Percentiles rank a stretch among this genome's conserved stretches.
Evolutionary conservation across 441 rosid species (phyloP).

Genomic region (Populus tomentosa): DNA sequence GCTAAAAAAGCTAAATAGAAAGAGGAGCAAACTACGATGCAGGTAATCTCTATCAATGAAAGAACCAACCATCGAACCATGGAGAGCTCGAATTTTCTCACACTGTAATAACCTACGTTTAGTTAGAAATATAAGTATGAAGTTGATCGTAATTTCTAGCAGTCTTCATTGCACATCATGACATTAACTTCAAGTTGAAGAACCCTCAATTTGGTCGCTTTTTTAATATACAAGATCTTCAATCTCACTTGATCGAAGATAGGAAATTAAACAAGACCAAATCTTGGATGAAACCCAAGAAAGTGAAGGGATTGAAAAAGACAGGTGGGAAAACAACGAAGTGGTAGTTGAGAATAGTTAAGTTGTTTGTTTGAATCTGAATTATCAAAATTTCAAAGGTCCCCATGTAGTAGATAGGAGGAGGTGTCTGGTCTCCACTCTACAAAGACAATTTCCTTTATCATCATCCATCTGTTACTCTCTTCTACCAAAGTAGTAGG

Average conservation of each 20-base stretch:
- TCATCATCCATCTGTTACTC: neutral
- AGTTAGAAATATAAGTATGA: slow-evolving; percentile 18
- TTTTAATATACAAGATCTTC: neutral
- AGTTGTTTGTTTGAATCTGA: slow-evolving; percentile 15
- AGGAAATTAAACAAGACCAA: neutral
- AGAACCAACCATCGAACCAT: neutral
- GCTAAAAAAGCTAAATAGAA: slow-evolving; percentile 65
- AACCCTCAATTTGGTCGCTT: neutral
- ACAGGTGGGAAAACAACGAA: neutral
- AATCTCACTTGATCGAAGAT: too few relatives aligned
- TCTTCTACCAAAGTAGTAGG: neutral
- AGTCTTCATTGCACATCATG: too few relatives aligned
- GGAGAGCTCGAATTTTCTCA: slow-evolving; percentile 26
- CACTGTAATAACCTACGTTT: slow-evolving; percentile 14
- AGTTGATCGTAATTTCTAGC: neutral
- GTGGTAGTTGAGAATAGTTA: slow-evolving; percentile 17
- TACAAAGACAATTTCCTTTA: neutral
- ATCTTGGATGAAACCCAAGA: neutral
- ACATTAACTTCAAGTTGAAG: neutral
- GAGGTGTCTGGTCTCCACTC: neutral
- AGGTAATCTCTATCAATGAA: neutral
- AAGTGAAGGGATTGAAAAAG: neutral
- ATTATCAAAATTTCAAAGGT: slow-evolving; percentile 3
- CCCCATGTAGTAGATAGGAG: neutral
- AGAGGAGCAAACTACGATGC: slow-evolving; percentile 77